Evolutionary conservation across 2,329 filamentous ascomycete genomes (phyloP).

Genomic region (Lasiodiplodia sp.): DNA sequence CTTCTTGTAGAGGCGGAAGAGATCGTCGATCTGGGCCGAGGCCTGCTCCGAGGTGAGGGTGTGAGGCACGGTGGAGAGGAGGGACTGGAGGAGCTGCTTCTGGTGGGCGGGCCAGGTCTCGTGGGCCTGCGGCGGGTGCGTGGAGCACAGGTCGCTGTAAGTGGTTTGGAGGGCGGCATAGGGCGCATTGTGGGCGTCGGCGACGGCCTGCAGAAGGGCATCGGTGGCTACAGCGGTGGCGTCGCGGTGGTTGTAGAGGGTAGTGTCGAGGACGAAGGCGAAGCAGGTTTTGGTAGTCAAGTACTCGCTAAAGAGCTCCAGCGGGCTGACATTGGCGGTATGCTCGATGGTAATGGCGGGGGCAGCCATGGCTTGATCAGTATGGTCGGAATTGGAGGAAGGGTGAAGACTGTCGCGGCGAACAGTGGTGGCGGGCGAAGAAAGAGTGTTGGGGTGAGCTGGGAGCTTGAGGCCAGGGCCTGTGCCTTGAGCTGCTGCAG

Average conservation of each 20-base stretch:
- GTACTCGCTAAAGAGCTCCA: constrained; percentile 22
- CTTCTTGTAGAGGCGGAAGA: constrained; percentile 30
- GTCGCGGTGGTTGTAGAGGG: constrained; percentile 19
- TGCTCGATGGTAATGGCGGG: constrained; percentile 13
- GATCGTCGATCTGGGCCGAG: constrained; percentile 4
- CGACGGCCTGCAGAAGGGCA: constrained; percentile 21
- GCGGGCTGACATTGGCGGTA: constrained; percentile 7
- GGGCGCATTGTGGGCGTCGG: constrained; percentile 6
- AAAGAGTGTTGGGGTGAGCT: not conserved
- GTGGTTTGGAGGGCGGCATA: constrained; percentile 3
- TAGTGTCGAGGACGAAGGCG: constrained; percentile 28
- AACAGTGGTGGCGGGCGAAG: not conserved
- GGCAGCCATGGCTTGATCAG: not conserved
- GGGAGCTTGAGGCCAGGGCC: constrained; percentile 7
- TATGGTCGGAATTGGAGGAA: not conserved
- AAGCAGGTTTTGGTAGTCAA: constrained; percentile 25
- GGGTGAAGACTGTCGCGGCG: not conserved
- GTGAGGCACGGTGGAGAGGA: not conserved
- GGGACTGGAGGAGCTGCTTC: constrained; percentile 5
- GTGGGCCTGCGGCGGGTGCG: not conserved
- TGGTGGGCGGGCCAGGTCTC: constrained; percentile 9
- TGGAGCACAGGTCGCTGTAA: constrained; percentile 8
- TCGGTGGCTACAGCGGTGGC: constrained; percentile 7
- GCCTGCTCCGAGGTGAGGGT: not conserved
- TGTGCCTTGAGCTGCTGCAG: constrained; percentile 6